These are phyloP conservation scores for Diaporthe helianthi DNA, from an alignment of 2,329 filamentous ascomycete genomes.

Conservation along the genomic window DNA sequence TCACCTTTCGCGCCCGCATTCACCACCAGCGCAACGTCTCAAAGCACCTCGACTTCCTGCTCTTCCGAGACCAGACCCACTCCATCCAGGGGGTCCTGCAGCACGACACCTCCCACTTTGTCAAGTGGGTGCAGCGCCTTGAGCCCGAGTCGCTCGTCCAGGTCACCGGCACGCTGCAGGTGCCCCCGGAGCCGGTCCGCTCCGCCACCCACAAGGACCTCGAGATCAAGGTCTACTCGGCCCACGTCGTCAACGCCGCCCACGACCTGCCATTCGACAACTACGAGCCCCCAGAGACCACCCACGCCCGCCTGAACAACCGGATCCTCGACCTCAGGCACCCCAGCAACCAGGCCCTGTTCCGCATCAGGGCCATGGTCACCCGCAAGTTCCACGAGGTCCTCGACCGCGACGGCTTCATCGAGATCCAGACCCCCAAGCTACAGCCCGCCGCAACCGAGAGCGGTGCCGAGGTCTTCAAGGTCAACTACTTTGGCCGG, in stretches of 20 bases:
- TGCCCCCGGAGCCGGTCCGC: slow-evolving; percentile 75
- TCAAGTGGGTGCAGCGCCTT: slow-evolving; percentile 87
- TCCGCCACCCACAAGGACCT: slow-evolving; percentile 78
- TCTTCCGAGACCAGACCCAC: slow-evolving; percentile 82
- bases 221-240: slow-evolving; percentile 72
- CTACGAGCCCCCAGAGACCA: slow-evolving; percentile 53
- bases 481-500: slow-evolving; percentile 89
- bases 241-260: slow-evolving; percentile 60
- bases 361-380: slow-evolving; percentile 83
- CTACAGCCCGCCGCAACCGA: slow-evolving; percentile 89
- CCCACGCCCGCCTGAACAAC: slow-evolving; percentile 73
- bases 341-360: slow-evolving; percentile 85
- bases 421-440: slow-evolving; percentile 94
- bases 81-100: slow-evolving; percentile 86
- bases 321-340: slow-evolving; percentile 86
- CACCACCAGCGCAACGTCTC: slow-evolving; percentile 85
- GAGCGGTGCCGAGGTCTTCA: slow-evolving; percentile 89
- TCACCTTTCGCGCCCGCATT: slow-evolving; percentile 74
- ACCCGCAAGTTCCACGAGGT: slow-evolving; percentile 80
- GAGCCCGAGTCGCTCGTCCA: slow-evolving; percentile 80
- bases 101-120: slow-evolving; percentile 61
- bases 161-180: slow-evolving; percentile 75
- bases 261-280: slow-evolving; percentile 59
- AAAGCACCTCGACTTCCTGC: slow-evolving; percentile 81
- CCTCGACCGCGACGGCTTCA: slow-evolving; percentile 78